A percentile compares a stretch with the other conserved stretches of the same genome.
These are phyloP conservation scores for Beauveria brongniartii DNA, from an alignment of 2,329 filamentous ascomycete genomes.

Conservation along the genomic window DNA sequence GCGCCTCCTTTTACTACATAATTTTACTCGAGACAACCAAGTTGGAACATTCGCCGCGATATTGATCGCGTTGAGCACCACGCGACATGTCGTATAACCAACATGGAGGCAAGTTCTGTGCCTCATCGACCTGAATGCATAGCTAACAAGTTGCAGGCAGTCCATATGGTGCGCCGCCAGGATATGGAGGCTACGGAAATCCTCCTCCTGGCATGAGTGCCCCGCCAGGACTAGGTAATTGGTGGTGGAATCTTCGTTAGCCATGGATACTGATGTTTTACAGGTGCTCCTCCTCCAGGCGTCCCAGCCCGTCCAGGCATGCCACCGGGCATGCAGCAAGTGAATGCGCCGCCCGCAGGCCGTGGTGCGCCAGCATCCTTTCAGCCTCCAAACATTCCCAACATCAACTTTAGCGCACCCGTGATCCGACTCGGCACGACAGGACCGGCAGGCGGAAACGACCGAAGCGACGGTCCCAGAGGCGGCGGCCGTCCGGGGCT, in stretches of 20 bases:
- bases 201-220: constrained; percentile 50
- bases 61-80: neutral
- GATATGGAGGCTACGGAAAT: constrained; percentile 58
- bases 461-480: constrained; percentile 32
- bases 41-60: neutral
- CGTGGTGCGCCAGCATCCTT: constrained; percentile 71
- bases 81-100: constrained; percentile 47
- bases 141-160: constrained; percentile 22
- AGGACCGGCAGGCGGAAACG: constrained; percentile 36
- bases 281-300: constrained; percentile 65
- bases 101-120: constrained; percentile 42
- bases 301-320: constrained; percentile 76
- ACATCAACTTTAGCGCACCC: constrained; percentile 96
- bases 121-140: neutral
- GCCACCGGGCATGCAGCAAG: constrained; percentile 68
- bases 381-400: constrained; percentile 90
- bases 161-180: constrained; percentile 67
- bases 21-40: neutral
- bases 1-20: too few relatives aligned
- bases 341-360: constrained; percentile 65
- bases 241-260: neutral
- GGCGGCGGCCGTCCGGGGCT: constrained; percentile 37
- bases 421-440: constrained; percentile 88
- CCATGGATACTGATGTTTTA: constrained; percentile 13
- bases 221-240: constrained; percentile 74